Conservation (phyloP, 164 flowering plant genomes). For the Magnolia changhungtana region DNA sequence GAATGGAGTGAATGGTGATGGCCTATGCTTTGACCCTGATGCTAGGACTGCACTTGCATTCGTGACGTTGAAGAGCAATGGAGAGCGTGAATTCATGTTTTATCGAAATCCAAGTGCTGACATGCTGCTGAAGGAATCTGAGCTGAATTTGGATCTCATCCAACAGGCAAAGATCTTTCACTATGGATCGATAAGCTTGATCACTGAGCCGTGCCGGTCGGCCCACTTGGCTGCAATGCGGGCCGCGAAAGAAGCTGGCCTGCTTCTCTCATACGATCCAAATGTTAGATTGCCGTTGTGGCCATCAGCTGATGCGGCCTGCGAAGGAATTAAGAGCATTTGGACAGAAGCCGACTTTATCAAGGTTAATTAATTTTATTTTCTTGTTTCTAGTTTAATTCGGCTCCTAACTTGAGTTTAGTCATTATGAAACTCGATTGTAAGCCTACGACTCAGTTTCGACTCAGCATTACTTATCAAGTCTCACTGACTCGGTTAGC, state of each 20-base stretch:
- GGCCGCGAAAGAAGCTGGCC: constrained; percentile 59
- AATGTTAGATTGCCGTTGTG: constrained; percentile 70
- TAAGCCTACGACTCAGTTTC: no score
- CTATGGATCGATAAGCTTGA: constrained; percentile 77
- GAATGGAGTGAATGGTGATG: constrained; percentile 48
- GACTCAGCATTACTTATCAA: no score
- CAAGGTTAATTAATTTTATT: constrained; percentile 33
- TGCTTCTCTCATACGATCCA: constrained; percentile 71
- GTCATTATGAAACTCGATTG: no score
- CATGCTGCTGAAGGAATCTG: constrained; percentile 54
- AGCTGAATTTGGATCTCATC: constrained; percentile 49
- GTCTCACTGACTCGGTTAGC: no score
- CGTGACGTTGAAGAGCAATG: constrained; percentile 50
- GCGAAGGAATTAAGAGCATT: constrained; percentile 60
- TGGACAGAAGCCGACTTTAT: constrained; percentile 70
- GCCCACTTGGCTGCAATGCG: constrained; percentile 79
- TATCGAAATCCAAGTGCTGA: constrained; percentile 79
- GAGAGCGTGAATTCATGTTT: constrained; percentile 76
- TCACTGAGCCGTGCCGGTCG: constrained; percentile 65
- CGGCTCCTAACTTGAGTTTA: neutral
- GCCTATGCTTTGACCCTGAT: constrained; percentile 47
- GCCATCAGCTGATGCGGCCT: constrained; percentile 60
- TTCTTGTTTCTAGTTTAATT: neutral
- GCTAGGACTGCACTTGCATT: constrained; percentile 76
- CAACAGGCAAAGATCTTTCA: constrained; percentile 55